Base-by-base conservation (phyloP, 2,329 filamentous ascomycete genomes). In the Aureobasidium uvarum region DNA sequence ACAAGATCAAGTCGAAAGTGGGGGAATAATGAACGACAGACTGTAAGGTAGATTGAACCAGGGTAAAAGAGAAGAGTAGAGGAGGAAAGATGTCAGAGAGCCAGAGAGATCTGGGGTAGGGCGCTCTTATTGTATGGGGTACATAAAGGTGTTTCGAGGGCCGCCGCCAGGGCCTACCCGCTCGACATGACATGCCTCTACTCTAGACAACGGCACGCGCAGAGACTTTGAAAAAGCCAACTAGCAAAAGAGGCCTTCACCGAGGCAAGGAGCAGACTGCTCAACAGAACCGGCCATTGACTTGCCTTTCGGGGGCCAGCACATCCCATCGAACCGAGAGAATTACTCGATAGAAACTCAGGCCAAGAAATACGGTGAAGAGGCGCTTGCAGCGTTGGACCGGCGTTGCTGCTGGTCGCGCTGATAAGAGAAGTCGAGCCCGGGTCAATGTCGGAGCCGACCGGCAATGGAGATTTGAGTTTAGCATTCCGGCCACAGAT, bases 281-380 rank as follows among this genome's bases (percentile, higher is more conserved):
- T 31, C 56, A 25, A 31, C 45, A 62, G 20, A 41, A 62, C 2
- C 41, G 56, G n/a, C 56, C 41, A 46, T 60, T 60, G 56, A 60
- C 41, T 48, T 60, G 41, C 41, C 56, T 60, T 25, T 28, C 39
- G 43, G n/a, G 18, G 41, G 10, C 28, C 28, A 46, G n/a, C n/a
- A 48, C 38, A 31, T 60, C n/a, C 31, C 43, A 45, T 31, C 18
- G 45, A 62, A 51, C n/a, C 58, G 33, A 28, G 20, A 51, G 31
- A 11, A 55, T 66, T 66, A 66, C 64, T 66, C 64, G 64, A 66
- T 66, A n/a, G 28, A 66, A 66, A 66, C 48, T 55, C 28, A 31
- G 25, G 60, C 46, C 60, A 43, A 63, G 25, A 25, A 38, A 36
- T 52, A 50, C 38, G 38, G 62, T 54, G 50, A 55, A 64, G 23